These are phyloP conservation scores for Lodderomyces pseudojiufengensis DNA, from an alignment of 1,139 yeast species.

Conservation along the genomic window DNA sequence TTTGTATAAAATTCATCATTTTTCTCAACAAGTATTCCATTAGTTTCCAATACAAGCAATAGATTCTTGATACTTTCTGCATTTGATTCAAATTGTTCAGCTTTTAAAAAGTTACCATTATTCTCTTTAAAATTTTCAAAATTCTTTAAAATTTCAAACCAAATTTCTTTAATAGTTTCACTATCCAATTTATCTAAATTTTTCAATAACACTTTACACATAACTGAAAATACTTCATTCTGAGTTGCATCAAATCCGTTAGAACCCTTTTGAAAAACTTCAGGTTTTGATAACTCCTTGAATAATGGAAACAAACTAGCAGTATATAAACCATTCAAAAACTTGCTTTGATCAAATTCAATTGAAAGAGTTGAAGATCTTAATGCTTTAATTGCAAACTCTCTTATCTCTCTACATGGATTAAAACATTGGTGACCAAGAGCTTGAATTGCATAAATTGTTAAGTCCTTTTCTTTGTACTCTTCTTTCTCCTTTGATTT, in stretches of 20 bases:
- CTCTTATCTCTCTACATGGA: constrained; percentile 75
- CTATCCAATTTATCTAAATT: constrained; percentile 24
- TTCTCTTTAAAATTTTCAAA: constrained; percentile 26
- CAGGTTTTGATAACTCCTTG: constrained; percentile 61
- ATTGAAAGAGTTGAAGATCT: constrained; percentile 43
- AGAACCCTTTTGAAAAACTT: constrained; percentile 62
- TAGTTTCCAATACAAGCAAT: constrained; percentile 37
- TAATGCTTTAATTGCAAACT: constrained; percentile 57
- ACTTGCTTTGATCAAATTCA: constrained; percentile 24
- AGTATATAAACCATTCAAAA: constrained; percentile 59
- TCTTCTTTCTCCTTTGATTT: constrained; percentile 20
- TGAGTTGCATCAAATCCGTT: constrained; percentile 64
- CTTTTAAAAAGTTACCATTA: constrained; percentile 27
- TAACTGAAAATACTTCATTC: constrained; percentile 59
- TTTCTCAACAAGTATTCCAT: constrained; percentile 21
- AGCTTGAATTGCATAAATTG: constrained; percentile 69
- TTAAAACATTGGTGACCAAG: constrained; percentile 86
- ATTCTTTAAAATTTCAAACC: constrained; percentile 37
- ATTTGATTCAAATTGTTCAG: constrained; percentile 51
- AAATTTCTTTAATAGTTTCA: constrained; percentile 25
- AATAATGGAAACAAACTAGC: constrained; percentile 74
- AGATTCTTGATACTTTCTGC: constrained; percentile 62
- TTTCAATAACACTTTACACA: constrained; percentile 71
- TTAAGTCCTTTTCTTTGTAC: constrained; percentile 31
- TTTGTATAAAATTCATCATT: constrained; percentile 26